phyloP scores from a whole-genome alignment of 2,329 filamentous ascomycete genomes.

The Penicillium sp. region DNA sequence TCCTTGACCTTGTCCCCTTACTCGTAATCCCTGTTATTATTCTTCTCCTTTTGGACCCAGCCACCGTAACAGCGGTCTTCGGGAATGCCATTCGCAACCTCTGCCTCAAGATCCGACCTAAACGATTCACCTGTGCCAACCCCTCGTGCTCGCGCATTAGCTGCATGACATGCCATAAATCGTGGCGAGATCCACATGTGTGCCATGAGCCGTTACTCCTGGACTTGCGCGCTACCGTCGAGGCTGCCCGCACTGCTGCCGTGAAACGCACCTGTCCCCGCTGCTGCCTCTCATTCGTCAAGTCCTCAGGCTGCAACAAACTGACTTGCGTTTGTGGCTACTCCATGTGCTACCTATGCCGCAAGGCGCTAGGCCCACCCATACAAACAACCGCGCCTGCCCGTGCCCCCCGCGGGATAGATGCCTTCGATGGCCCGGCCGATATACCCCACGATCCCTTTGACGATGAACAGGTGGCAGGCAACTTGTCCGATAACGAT shows the following conservation, averaged over 20 bases:
- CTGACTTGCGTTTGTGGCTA: constrained; percentile 94
- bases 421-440: constrained; percentile 45
- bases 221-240: constrained; percentile 82
- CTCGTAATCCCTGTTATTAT: constrained; percentile 56
- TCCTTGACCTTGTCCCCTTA: constrained; percentile 47
- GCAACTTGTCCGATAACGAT: constrained; percentile 17
- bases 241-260: constrained; percentile 88
- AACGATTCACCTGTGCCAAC: constrained; percentile 74
- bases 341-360: constrained; percentile 97
- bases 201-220: constrained; percentile 83
- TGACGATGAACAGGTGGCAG: constrained; percentile 6
- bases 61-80: constrained; percentile 53
- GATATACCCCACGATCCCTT: constrained; percentile 31
- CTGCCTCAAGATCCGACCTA: constrained; percentile 67
- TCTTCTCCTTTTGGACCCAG: constrained; percentile 56
- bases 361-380: constrained; percentile 58
- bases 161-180: constrained; percentile 77
- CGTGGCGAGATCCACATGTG: constrained; percentile 84
- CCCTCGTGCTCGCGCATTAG: constrained; percentile 67
- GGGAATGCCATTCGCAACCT: constrained; percentile 64
- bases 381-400: constrained; percentile 11
- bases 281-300: constrained; percentile 90
- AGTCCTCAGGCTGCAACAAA: constrained; percentile 93
- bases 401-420: constrained; percentile 5
- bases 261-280: constrained; percentile 93